A percentile compares a stretch with the other conserved stretches of the same genome.
Evolutionary conservation across 1,139 yeast genomes (phyloP).

Genomic region (Blastobotrys niveus): DNA sequence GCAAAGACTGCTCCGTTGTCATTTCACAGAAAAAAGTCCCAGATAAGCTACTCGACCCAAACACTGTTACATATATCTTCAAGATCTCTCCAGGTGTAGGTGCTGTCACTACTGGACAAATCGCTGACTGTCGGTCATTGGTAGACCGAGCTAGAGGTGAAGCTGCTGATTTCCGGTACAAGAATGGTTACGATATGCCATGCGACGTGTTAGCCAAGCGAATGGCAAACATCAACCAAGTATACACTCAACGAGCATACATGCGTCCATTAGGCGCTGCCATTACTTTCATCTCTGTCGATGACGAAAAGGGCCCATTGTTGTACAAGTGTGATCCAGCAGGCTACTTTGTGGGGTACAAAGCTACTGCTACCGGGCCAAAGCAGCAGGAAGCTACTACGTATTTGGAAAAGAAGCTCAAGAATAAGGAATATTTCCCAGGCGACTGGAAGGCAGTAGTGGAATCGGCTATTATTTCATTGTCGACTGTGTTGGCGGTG

Average conservation of each 20-base stretch:
- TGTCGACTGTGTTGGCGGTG: slow-evolving; percentile 81
- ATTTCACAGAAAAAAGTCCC: slow-evolving; percentile 95
- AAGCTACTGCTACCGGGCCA: slow-evolving; percentile 94
- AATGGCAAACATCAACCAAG: slow-evolving; percentile 91
- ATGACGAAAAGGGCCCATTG: slow-evolving; percentile 86
- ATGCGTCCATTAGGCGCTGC: slow-evolving; percentile 98
- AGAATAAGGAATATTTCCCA: slow-evolving; percentile 62
- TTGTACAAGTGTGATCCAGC: slow-evolving; percentile 95
- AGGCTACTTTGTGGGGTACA: slow-evolving; percentile 86
- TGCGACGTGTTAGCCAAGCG: slow-evolving; percentile 89
- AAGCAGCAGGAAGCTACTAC: slow-evolving; percentile 95
- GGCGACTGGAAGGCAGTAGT: slow-evolving; percentile 89
- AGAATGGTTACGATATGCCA: slow-evolving; percentile 96
- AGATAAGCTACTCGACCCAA: slow-evolving; percentile 83
- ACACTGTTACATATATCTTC: slow-evolving; percentile 79
- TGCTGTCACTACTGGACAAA: slow-evolving; percentile 90
- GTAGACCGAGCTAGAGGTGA: slow-evolving; percentile 88
- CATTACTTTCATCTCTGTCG: slow-evolving; percentile 79
- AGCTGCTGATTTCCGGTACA: slow-evolving; percentile 90
- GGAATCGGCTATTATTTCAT: slow-evolving; percentile 80
- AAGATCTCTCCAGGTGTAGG: slow-evolving; percentile 78
- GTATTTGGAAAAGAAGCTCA: slow-evolving; percentile 83
- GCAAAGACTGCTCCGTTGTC: slow-evolving; percentile 83
- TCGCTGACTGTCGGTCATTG: slow-evolving; percentile 91
- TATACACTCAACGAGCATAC: slow-evolving; percentile 97